A percentile compares a stretch with the other conserved stretches of the same genome.
phyloP scores from a whole-genome alignment of 345 rosid genomes.

The Syzygium aromaticum region DNA sequence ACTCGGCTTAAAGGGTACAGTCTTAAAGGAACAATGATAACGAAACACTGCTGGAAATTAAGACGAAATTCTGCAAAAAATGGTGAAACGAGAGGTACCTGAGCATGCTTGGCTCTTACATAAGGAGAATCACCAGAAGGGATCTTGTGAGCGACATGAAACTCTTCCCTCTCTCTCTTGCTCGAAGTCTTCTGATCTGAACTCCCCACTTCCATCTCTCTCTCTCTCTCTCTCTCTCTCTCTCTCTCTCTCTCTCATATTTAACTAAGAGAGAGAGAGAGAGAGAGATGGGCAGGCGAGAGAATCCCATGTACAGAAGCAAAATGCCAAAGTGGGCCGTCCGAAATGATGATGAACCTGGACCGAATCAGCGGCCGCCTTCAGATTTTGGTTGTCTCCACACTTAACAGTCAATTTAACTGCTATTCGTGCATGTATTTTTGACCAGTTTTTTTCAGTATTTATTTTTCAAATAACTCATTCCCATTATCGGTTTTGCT shows the following conservation, averaged over 20 bases:
- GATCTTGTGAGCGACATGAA: conserved; percentile 67
- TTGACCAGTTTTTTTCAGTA: background rate
- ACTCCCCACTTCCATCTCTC: conserved; percentile 15
- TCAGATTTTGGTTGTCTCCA: background rate
- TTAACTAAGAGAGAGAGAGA: background rate
- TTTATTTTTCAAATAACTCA: background rate
- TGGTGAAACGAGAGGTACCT: conserved; percentile 25
- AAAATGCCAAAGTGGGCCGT: background rate
- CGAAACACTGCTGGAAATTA: background rate
- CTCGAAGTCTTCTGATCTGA: conserved; percentile 7
- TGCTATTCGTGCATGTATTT: background rate
- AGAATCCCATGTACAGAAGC: background rate
- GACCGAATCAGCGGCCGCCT: background rate
- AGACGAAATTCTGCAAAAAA: background rate
- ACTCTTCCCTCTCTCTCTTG: conserved; percentile 24
- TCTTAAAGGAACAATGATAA: background rate
- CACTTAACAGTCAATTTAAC: background rate
- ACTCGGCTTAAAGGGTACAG: background rate
- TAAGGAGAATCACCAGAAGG: conserved; percentile 86
- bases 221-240: conserved; percentile 1
- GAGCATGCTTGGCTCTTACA: conserved; percentile 81
- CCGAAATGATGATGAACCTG: background rate
- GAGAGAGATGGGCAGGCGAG: background rate
- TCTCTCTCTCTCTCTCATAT: background rate
- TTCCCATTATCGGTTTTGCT: background rate